These are phyloP conservation scores for Exophiala oligosperma DNA, from an alignment of 2,329 filamentous ascomycete species.

Conservation along the genomic window DNA sequence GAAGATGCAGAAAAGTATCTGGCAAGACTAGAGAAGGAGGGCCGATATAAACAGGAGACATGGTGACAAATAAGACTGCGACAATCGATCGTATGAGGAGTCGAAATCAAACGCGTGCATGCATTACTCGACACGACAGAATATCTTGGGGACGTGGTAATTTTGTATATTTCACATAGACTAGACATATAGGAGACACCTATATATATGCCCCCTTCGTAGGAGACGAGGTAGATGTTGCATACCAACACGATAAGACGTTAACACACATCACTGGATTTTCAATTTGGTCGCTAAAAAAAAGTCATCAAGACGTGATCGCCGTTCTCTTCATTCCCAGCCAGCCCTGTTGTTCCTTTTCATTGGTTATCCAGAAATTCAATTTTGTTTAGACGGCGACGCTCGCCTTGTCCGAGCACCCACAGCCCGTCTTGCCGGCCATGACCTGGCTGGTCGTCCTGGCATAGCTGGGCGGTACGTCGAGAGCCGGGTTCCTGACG, in stretches of 20 bases:
- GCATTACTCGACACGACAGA: too few relatives aligned
- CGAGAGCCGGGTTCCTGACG: conserved; percentile 72
- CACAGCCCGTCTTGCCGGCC: conserved; percentile 40
- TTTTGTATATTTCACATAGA: too few relatives aligned
- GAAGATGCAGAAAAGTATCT: conserved; percentile 59
- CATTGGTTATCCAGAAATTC: not conserved
- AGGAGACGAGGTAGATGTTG: not conserved
- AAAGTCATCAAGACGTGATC: not conserved
- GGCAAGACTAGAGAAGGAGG: conserved; percentile 59
- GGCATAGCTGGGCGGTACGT: conserved; percentile 75
- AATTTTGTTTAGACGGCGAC: conserved; percentile 16
- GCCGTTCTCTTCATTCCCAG: not conserved
- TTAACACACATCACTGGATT: not conserved
- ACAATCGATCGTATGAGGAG: not conserved
- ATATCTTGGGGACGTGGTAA: too few relatives aligned
- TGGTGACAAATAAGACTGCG: conserved; percentile 49
- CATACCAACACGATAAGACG: not conserved
- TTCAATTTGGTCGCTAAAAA: conserved; percentile 1
- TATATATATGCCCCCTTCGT: too few relatives aligned
- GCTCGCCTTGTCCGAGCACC: conserved; percentile 38
- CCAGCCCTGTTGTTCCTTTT: not conserved
- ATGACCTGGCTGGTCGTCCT: conserved; percentile 70
- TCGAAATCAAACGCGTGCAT: too few relatives aligned
- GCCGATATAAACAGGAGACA: conserved; percentile 68
- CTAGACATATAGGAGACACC: too few relatives aligned